These are phyloP conservation scores for Trichosporon coremiiforme DNA, from an alignment of 1,284 basidiomycete genomes.

Conservation along the genomic window DNA sequence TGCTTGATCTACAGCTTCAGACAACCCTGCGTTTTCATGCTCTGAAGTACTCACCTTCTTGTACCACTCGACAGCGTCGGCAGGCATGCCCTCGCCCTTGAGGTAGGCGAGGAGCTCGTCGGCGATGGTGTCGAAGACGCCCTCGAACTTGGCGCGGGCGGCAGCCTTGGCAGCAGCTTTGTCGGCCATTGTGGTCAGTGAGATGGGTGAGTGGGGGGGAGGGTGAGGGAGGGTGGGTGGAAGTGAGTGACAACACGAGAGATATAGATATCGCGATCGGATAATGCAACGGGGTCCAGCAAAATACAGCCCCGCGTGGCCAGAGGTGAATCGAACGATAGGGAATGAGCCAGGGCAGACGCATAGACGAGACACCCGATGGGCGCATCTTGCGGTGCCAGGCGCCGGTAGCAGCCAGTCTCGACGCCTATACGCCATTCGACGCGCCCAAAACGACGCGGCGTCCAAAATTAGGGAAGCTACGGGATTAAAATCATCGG, in stretches of 20 bases:
- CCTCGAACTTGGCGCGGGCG: slow-evolving; percentile 49
- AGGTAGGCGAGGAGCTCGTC: slow-evolving; percentile 67
- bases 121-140: slow-evolving; percentile 61
- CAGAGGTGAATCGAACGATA: slow-evolving; percentile 13
- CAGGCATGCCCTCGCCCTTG: slow-evolving; percentile 71
- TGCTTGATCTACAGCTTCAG: background rate
- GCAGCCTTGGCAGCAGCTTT: slow-evolving; percentile 41
- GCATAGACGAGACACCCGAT: slow-evolving; percentile 14
- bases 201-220: too few relatives aligned
- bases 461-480: slow-evolving; percentile 4
- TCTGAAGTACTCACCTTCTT: slow-evolving; percentile 61
- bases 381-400: background rate
- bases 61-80: slow-evolving; percentile 80
- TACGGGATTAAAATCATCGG: slow-evolving; percentile 4
- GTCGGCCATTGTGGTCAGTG: slow-evolving; percentile 9
- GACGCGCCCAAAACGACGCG: background rate
- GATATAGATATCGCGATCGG: background rate
- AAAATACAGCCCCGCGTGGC: background rate
- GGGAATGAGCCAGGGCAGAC: slow-evolving; percentile 10
- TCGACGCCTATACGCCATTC: background rate
- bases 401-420: too few relatives aligned
- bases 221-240: too few relatives aligned
- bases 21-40: background rate
- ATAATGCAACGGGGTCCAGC: background rate
- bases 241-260: background rate